Evolutionary conservation across 345 rosid genomes (phyloP), one percentile per base, ranked within the genome.

Genomic region (Aquilaria sinensis): DNA sequence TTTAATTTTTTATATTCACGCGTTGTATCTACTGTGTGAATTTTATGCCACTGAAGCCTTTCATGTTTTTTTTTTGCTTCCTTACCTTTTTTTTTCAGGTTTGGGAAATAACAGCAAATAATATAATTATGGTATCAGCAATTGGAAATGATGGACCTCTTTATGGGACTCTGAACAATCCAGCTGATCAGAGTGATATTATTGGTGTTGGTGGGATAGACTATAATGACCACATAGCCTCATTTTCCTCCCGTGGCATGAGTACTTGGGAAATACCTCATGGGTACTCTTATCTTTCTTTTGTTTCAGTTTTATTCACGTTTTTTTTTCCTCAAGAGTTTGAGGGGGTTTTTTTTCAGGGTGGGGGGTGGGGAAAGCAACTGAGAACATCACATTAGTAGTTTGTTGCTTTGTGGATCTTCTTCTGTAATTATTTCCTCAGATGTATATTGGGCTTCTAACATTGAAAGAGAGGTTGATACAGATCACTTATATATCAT

Each of bases 211-310:
- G 99, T 69, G 99, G 99, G 66, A 93, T 93, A 62, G 99, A 93
- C 73, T 90, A 90, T 74, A 90, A 71, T 69, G 96, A 90, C 77
- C 96, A 93, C 73, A 93, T 93, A 71, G 99, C 99, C 51, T 85
- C 99, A 60, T 93, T 93, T 77, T 93, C 99, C 51, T 90, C 99
- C 12, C 99, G 97, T 66, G 99, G 99, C 76, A 94, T 94, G 99
- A 94, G 97, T 85, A 90, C 99, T 63, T 94, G 97, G 99, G 99
- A 94, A 81, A 75, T 94, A 77, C 99, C 99, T 66, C 99, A 90
- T 72, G 99, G 99, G 99, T 94, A 85, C 57, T 60, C 41, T 51
- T 16, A 70, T 70, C 61, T 1, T 58, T 41, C 30, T 57, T 60
- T 67, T 55, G 58, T 60, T 13, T 32, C 12, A 56, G 64, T 57